These are phyloP conservation scores for Blastosporella zonata DNA, from an alignment of 1,284 basidiomycete species.

Conservation along the genomic window DNA sequence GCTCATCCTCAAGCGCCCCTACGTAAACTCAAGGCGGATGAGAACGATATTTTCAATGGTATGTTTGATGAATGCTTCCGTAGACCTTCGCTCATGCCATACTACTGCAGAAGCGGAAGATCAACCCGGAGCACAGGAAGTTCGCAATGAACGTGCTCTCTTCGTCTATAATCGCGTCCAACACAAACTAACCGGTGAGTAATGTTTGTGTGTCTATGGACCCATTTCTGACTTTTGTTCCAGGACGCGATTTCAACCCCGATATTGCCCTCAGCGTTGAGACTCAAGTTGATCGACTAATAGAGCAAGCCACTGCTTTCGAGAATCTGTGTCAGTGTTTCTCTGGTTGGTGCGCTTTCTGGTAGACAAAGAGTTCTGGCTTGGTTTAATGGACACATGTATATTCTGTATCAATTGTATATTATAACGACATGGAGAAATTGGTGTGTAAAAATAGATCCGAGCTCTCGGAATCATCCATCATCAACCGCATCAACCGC, in stretches of 20 bases:
- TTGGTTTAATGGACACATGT: constrained; percentile 13
- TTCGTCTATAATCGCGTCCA: constrained; percentile 92
- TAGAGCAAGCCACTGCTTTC: constrained; percentile 85
- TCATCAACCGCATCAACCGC: no score
- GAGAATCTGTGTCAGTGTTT: constrained; percentile 96
- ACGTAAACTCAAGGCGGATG: constrained; percentile 75
- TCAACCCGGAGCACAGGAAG: constrained; percentile 67
- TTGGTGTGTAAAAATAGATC: no score
- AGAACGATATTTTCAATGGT: constrained; percentile 83
- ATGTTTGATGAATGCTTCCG: constrained; percentile 7
- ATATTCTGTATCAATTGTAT: constrained; percentile 16
- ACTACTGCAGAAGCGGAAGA: constrained; percentile 48
- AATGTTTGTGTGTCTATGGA: constrained; percentile 1
- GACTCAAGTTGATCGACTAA: constrained; percentile 87
- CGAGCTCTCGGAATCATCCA: no score
- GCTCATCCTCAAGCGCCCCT: constrained; percentile 74
- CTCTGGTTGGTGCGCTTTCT: constrained; percentile 84
- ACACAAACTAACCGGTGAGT: constrained; percentile 84
- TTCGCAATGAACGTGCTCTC: constrained; percentile 86
- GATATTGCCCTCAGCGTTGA: constrained; percentile 69
- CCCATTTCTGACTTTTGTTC: constrained; percentile 5
- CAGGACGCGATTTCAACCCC: constrained; percentile 89
- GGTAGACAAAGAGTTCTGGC: constrained; percentile 31
- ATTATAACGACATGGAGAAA: constrained; percentile 6
- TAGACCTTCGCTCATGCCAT: neutral